Evolutionary conservation across 306 rosid genomes (phyloP).

Genomic region (Castanea crenata): DNA sequence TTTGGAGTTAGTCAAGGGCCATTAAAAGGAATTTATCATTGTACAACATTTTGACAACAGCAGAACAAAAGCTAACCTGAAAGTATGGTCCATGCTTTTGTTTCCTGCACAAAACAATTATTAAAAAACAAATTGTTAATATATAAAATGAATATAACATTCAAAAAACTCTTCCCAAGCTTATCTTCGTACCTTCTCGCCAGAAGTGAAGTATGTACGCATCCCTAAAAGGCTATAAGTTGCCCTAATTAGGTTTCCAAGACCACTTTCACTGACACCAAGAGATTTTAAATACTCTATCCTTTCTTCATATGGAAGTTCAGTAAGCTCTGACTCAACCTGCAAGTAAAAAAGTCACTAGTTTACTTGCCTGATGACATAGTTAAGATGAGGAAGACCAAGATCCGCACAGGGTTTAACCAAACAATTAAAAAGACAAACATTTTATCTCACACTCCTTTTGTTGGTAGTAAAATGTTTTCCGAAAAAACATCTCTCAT

Average conservation of each 20-base stretch:
- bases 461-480: too few species aligned
- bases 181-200: slow-evolving; percentile 79
- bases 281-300: slow-evolving; percentile 82
- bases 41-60: slow-evolving; percentile 13
- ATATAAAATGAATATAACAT: slow-evolving; percentile 12
- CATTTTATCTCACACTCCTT: not conserved
- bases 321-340: slow-evolving; percentile 98
- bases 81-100: slow-evolving; percentile 97
- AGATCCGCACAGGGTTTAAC: not conserved
- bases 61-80: slow-evolving; percentile 59
- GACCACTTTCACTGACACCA: slow-evolving; percentile 93
- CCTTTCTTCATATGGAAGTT: slow-evolving; percentile 82
- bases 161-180: slow-evolving; percentile 9
- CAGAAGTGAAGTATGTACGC: slow-evolving; percentile 89
- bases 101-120: slow-evolving; percentile 53
- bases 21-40: not conserved
- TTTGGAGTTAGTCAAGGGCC: slow-evolving; percentile 10
- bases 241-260: slow-evolving; percentile 88
- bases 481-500: too few species aligned
- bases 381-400: slow-evolving; percentile 18
- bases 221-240: slow-evolving; percentile 83
- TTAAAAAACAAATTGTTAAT: slow-evolving; percentile 20
- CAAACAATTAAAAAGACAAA: not conserved
- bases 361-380: slow-evolving; percentile 4
- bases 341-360: slow-evolving; percentile 37